Evolutionary conservation across 202 grass and related monocot genomes (phyloP).

Genomic region (Panicum virgatum): DNA sequence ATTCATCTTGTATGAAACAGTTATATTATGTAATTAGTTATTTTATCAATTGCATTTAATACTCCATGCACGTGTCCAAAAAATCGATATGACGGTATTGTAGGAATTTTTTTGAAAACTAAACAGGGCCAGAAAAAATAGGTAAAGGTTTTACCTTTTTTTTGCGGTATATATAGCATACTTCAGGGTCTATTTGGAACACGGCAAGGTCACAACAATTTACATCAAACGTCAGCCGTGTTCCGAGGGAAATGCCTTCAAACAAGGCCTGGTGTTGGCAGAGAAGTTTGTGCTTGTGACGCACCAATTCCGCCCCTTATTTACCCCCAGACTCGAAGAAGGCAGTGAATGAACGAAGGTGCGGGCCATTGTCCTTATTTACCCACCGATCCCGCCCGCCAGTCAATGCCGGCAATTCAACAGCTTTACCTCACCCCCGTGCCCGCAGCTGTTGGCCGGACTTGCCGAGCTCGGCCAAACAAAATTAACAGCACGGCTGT

Average conservation of each 20-base stretch:
- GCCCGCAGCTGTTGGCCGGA: neutral
- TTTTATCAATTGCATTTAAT: too few species aligned
- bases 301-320: neutral
- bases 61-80: too few species aligned
- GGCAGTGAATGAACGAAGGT: neutral
- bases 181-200: neutral
- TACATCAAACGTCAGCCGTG: neutral
- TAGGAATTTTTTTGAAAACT: too few species aligned
- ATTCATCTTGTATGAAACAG: too few species aligned
- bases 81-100: too few species aligned
- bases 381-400: neutral
- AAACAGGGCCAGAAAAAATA: too few species aligned
- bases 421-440: neutral
- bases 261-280: neutral
- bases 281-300: neutral
- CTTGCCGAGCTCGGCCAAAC: neutral
- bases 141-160: too few species aligned
- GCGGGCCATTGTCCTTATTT: neutral
- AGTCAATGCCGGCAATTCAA: neutral
- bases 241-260: neutral
- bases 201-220: neutral
- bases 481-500: constrained; percentile 18
- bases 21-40: too few species aligned
- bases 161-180: too few species aligned
- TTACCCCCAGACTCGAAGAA: neutral